Evolutionary conservation across 1,284 basidiomycete species (phyloP).

Genomic region (Paramarasmius palmivorus): DNA sequence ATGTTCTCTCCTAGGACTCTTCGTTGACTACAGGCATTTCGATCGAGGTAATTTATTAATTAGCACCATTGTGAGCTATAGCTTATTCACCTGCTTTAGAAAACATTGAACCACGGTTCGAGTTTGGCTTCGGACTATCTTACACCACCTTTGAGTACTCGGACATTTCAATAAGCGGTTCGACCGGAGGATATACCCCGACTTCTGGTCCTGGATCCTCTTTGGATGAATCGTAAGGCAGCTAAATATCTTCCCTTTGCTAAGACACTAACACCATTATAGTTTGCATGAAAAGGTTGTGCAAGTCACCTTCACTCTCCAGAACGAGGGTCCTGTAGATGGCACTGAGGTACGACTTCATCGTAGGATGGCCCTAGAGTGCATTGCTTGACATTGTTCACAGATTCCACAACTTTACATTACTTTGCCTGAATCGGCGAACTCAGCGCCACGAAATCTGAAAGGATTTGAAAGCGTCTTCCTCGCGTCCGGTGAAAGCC

Average conservation of each 20-base stretch:
- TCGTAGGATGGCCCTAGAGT: neutral
- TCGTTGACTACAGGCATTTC: constrained; percentile 70
- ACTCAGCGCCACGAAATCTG: constrained; percentile 44
- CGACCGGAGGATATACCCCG: constrained; percentile 36
- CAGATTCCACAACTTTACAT: constrained; percentile 54
- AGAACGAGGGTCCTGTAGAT: constrained; percentile 45
- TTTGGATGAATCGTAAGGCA: constrained; percentile 42
- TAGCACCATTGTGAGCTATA: no score
- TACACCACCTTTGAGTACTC: constrained; percentile 68
- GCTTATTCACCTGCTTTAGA: constrained; percentile 21
- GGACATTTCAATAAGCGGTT: constrained; percentile 41
- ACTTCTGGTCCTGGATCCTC: constrained; percentile 45
- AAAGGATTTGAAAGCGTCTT: constrained; percentile 52
- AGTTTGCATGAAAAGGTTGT: constrained; percentile 48
- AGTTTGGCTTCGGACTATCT: constrained; percentile 71
- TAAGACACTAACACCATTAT: neutral
- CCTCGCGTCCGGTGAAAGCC: constrained; percentile 39
- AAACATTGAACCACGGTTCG: constrained; percentile 59
- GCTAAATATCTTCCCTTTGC: neutral
- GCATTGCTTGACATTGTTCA: constrained; percentile 1
- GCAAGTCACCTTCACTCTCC: constrained; percentile 44
- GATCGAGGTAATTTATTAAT: no score
- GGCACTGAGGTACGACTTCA: constrained; percentile 44
- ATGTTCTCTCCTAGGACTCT: constrained; percentile 31
- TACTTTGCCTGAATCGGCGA: constrained; percentile 41